A percentile compares a stretch with the other conserved stretches of the same genome.
Evolutionary conservation across 805 yeast species (phyloP).

Genomic region (Suhomyces faveliae): DNA sequence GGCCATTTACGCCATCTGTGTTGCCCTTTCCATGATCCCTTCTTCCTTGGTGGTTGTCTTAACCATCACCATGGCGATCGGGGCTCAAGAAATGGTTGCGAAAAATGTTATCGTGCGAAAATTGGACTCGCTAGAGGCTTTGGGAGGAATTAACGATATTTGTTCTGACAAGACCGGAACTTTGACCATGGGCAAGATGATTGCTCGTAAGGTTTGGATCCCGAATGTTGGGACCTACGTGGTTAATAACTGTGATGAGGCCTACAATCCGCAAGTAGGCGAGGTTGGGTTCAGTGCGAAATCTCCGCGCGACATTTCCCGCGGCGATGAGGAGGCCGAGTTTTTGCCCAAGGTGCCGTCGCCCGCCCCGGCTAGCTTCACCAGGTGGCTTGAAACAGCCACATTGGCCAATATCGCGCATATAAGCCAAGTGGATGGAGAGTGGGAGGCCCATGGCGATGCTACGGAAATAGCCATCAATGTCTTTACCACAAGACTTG

Average conservation of each 20-base stretch:
- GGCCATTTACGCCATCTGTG: conserved; percentile 41
- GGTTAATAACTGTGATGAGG: conserved; percentile 33
- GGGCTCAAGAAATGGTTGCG: conserved; percentile 37
- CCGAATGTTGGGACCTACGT: conserved; percentile 33
- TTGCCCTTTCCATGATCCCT: conserved; percentile 41
- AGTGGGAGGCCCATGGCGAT: conserved; percentile 41
- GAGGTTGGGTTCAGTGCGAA: conserved; percentile 31
- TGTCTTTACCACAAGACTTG: conserved; percentile 29
- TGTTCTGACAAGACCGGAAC: conserved; percentile 81
- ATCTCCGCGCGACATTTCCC: conserved; percentile 29
- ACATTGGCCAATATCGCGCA: conserved; percentile 42
- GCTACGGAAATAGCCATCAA: conserved; percentile 37
- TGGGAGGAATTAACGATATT: conserved; percentile 56
- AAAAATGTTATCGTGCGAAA: conserved; percentile 38
- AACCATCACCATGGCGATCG: conserved; percentile 42
- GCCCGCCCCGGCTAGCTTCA: conserved; percentile 20
- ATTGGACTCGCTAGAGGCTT: conserved; percentile 37
- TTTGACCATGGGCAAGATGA: conserved; percentile 39
- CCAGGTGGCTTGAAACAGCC: conserved; percentile 32
- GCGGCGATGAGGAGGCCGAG: conserved; percentile 36
- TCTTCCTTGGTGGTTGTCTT: conserved; percentile 38
- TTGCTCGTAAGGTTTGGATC: conserved; percentile 36
- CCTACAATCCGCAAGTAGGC: conserved; percentile 41
- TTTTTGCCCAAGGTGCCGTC: conserved; percentile 31
- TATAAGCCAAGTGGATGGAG: conserved; percentile 29